Percentiles rank a stretch among this genome's conserved stretches.
These are phyloP conservation scores for Rhodotorula sp. DNA, from an alignment of 1,284 basidiomycete genomes.

Conservation along the genomic window DNA sequence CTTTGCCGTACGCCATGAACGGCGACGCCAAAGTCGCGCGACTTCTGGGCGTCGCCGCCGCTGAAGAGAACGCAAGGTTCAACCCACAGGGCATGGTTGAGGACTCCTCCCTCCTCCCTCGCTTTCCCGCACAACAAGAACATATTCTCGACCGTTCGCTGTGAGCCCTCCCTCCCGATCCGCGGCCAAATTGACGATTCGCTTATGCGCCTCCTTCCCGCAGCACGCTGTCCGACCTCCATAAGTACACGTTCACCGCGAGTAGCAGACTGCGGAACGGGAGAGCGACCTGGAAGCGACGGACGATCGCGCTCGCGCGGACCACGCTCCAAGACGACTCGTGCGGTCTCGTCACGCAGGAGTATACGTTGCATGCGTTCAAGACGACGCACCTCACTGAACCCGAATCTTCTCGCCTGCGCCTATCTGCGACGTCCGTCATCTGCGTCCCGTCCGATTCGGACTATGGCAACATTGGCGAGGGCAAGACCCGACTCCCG, in stretches of 20 bases:
- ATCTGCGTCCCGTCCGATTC: slow-evolving; percentile 11
- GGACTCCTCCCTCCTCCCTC: not conserved
- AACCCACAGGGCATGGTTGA: not conserved
- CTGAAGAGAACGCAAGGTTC: not conserved
- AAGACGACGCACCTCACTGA: slow-evolving; percentile 5
- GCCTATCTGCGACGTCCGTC: slow-evolving; percentile 3
- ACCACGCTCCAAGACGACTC: not conserved
- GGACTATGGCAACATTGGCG: not conserved
- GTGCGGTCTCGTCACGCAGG: not conserved
- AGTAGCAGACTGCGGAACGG: not conserved
- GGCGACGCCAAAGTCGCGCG: not conserved
- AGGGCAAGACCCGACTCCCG: not conserved
- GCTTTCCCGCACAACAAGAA: not conserved
- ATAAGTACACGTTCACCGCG: not conserved
- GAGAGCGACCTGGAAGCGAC: not conserved
- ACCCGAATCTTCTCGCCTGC: slow-evolving; percentile 10
- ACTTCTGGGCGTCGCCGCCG: not conserved
- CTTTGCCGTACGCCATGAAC: not conserved
- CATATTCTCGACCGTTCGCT: not conserved
- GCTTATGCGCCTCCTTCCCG: not conserved
- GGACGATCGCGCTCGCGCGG: not conserved
- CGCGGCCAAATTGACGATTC: not conserved
- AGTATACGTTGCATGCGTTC: slow-evolving; percentile 13
- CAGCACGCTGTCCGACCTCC: not conserved
- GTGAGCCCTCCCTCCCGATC: not conserved